phyloP scores from a whole-genome alignment of 2,329 filamentous ascomycete species.

The Cercospora canescens region DNA sequence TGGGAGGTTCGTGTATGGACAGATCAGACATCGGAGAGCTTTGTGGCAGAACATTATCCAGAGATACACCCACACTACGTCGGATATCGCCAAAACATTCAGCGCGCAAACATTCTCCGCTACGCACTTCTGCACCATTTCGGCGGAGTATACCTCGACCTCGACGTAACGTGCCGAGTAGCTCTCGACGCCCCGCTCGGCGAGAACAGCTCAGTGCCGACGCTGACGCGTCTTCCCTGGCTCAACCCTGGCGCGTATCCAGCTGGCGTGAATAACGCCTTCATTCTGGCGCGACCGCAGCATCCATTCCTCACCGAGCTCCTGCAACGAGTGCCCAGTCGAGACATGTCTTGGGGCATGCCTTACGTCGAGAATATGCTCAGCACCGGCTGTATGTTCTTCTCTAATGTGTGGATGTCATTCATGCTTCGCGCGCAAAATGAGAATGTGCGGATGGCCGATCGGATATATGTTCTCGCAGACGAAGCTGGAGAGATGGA shows the following conservation, averaged over 20 bases:
- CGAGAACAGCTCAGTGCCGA: background rate
- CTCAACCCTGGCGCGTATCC: constrained; percentile 31
- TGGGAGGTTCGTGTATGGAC: constrained; percentile 31
- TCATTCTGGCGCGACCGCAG: constrained; percentile 29
- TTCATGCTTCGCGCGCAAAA: constrained; percentile 19
- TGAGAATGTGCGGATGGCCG: constrained; percentile 10
- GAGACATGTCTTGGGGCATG: constrained; percentile 28
- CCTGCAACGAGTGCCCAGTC: constrained; percentile 21
- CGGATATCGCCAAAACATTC: constrained; percentile 30
- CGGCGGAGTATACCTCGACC: constrained; percentile 33
- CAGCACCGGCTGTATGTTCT: constrained; percentile 34
- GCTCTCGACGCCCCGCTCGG: constrained; percentile 23
- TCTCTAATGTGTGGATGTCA: constrained; percentile 31
- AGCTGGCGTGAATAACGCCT: constrained; percentile 35
- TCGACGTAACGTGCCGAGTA: constrained; percentile 31
- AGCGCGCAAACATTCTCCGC: constrained; percentile 33
- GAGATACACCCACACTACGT: constrained; percentile 26
- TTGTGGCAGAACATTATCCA: constrained; percentile 30
- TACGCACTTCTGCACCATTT: constrained; percentile 31
- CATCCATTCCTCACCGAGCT: constrained; percentile 29
- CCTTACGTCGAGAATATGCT: constrained; percentile 36
- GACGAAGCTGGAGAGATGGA: constrained; percentile 27
- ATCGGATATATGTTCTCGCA: constrained; percentile 29
- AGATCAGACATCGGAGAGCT: constrained; percentile 23
- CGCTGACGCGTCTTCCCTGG: constrained; percentile 26